Percentiles rank a stretch among this genome's conserved stretches.
phyloP scores from a whole-genome alignment of 768 basidiomycete genomes.

The Mrakia hoshinonis region DNA sequence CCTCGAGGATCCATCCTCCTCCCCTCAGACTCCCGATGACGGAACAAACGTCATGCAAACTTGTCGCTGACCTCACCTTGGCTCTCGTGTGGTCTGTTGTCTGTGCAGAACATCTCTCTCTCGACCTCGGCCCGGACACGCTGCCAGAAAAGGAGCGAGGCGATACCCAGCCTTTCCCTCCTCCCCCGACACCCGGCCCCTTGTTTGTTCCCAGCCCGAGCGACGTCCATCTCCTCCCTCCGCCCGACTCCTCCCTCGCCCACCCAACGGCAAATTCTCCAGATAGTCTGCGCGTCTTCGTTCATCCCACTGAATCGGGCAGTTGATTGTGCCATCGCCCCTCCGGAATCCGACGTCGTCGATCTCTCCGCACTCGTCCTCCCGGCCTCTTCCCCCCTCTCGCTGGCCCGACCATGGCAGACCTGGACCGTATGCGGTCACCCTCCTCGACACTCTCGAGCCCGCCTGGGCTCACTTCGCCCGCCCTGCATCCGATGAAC shows the following conservation, averaged over 20 bases:
- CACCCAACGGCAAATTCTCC: too few relatives aligned
- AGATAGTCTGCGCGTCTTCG: too few relatives aligned
- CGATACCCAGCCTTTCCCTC: neutral
- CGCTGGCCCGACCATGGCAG: neutral
- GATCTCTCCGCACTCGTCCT: neutral
- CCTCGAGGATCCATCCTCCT: neutral
- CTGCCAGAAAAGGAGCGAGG: too few relatives aligned
- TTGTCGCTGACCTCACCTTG: too few relatives aligned
- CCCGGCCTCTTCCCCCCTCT: neutral
- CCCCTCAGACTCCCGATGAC: neutral
- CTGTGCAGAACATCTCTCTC: neutral
- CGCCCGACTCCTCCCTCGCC: too few relatives aligned
- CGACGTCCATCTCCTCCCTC: neutral
- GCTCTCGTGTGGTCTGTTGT: neutral
- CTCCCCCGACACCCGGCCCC: neutral
- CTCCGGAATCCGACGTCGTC: neutral
- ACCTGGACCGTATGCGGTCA: neutral
- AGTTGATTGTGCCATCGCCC: neutral
- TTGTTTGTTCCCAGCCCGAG: neutral
- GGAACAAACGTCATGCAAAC: too few relatives aligned
- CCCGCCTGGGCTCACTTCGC: slow-evolving; percentile 8
- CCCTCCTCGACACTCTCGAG: slow-evolving; percentile 6
- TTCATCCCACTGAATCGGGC: too few relatives aligned
- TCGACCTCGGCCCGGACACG: neutral
- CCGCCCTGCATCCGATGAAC: neutral